Percentiles rank a stretch among this genome's conserved stretches.
Conservation (phyloP, 805 yeast genomes). For the Metschnikowia anglica region DNA sequence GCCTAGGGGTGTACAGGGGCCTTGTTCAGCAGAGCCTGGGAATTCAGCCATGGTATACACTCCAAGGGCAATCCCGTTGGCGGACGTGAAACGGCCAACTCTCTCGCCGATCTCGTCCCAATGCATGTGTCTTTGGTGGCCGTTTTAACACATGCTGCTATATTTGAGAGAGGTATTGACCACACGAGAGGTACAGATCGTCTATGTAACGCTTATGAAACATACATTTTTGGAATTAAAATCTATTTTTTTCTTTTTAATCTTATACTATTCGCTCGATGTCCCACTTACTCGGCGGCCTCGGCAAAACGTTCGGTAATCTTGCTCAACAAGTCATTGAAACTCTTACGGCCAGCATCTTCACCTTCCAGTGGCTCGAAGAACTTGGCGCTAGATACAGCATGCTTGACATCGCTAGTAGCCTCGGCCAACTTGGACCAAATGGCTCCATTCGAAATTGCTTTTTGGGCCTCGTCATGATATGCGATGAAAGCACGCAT, state of each 20-base stretch:
- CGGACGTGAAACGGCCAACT: conserved; percentile 10
- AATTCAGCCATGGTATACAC: conserved; percentile 13
- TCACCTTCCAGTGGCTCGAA: conserved; percentile 93
- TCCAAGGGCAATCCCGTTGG: conserved; percentile 16
- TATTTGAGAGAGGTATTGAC: not conserved
- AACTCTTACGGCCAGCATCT: conserved; percentile 70
- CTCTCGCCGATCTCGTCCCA: conserved; percentile 5
- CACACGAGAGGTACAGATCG: no score
- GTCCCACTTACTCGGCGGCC: conserved; percentile 69
- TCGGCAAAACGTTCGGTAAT: conserved; percentile 93
- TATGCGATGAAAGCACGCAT: conserved; percentile 92
- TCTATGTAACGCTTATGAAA: not conserved
- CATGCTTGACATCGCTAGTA: conserved; percentile 87
- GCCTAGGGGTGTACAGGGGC: conserved; percentile 13
- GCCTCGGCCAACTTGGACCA: conserved; percentile 92
- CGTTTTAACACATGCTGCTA: not conserved
- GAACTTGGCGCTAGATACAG: conserved; percentile 93
- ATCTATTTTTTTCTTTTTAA: conserved; percentile 6
- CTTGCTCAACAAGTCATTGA: conserved; percentile 67
- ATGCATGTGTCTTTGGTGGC: conserved; percentile 12
- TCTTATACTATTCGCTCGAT: not conserved
- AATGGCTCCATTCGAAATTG: conserved; percentile 86
- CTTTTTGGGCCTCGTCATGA: conserved; percentile 97
- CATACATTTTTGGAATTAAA: conserved; percentile 6
- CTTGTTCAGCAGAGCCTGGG: conserved; percentile 6